Conservation (phyloP, 176 grass and related monocot genomes). For the Dactylis glomerata region DNA sequence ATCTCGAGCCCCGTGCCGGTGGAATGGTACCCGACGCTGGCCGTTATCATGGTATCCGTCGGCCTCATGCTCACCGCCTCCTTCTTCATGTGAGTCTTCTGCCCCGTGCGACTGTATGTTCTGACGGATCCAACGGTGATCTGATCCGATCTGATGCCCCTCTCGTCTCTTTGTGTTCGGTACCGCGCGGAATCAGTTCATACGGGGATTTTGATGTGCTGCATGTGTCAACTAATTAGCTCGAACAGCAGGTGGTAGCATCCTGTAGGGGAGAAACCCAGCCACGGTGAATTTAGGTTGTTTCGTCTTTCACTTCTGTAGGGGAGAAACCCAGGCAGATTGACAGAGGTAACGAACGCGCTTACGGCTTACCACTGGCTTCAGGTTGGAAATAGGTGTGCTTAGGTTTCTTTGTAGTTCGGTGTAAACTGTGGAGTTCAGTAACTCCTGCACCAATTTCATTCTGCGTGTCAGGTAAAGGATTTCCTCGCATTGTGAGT, state of each 20-base stretch:
- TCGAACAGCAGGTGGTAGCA: not conserved
- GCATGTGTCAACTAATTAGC: not conserved
- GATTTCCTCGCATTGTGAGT: not conserved
- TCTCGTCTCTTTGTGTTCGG: not conserved
- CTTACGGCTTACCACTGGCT: not conserved
- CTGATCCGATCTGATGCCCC: constrained; percentile 2
- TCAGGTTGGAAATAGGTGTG: not conserved
- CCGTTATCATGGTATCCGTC: constrained; percentile 58
- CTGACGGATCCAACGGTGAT: not conserved
- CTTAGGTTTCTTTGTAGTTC: not conserved
- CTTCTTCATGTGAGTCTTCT: constrained; percentile 80
- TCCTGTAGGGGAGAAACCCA: not conserved
- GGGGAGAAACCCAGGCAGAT: no score
- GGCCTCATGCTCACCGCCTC: constrained; percentile 81
- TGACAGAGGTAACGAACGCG: not conserved
- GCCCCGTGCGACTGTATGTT: not conserved
- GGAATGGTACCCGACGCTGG: constrained; percentile 75
- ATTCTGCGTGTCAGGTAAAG: no score
- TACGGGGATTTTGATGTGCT: not conserved
- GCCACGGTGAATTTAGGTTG: not conserved
- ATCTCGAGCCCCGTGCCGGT: constrained; percentile 89
- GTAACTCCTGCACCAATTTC: no score
- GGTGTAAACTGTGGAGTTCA: not conserved
- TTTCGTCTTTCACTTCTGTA: not conserved
- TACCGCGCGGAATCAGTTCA: not conserved